Evolutionary conservation across 306 rosid species (phyloP).

Genomic region (Cicer yamashitae): DNA sequence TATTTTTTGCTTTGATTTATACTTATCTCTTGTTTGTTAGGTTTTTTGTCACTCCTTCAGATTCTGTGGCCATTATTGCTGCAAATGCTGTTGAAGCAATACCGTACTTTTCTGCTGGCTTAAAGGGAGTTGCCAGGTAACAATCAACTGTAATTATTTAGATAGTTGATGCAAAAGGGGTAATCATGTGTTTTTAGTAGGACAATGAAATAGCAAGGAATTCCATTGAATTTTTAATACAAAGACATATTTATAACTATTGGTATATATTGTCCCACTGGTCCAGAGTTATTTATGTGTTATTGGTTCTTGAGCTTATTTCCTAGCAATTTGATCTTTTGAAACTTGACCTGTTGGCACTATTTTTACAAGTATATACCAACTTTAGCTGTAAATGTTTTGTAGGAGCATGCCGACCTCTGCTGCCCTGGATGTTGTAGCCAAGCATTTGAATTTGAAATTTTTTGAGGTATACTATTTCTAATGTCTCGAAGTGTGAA

Average conservation of each 20-base stretch:
- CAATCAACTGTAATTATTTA: slow-evolving; percentile 14
- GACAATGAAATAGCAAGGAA: slow-evolving; percentile 37
- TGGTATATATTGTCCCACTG: slow-evolving; percentile 18
- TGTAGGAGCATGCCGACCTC: slow-evolving; percentile 99
- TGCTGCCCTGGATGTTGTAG: slow-evolving; percentile 99
- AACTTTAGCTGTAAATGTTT: slow-evolving; percentile 35
- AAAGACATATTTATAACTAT: not conserved
- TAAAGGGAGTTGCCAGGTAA: slow-evolving; percentile 97
- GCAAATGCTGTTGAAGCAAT: slow-evolving; percentile 98
- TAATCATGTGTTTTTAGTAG: slow-evolving; percentile 6
- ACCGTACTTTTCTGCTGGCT: slow-evolving; percentile 91
- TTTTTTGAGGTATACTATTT: slow-evolving; percentile 84
- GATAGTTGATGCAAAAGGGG: slow-evolving; percentile 17
- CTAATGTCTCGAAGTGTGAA: slow-evolving; percentile 5
- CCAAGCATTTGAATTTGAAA: slow-evolving; percentile 85
- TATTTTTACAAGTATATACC: slow-evolving; percentile 16
- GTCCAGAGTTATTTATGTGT: slow-evolving; percentile 22
- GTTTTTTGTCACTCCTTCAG: slow-evolving; percentile 98
- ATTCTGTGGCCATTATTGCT: slow-evolving; percentile 98
- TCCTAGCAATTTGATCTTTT: slow-evolving; percentile 29
- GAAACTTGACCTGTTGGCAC: not conserved
- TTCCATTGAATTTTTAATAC: slow-evolving; percentile 21
- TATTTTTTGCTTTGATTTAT: slow-evolving; percentile 13
- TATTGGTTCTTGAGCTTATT: slow-evolving; percentile 31
- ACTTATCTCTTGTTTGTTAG: slow-evolving; percentile 47